Conservation (phyloP, 2,329 filamentous ascomycete genomes). For the Aspergillus latus region DNA sequence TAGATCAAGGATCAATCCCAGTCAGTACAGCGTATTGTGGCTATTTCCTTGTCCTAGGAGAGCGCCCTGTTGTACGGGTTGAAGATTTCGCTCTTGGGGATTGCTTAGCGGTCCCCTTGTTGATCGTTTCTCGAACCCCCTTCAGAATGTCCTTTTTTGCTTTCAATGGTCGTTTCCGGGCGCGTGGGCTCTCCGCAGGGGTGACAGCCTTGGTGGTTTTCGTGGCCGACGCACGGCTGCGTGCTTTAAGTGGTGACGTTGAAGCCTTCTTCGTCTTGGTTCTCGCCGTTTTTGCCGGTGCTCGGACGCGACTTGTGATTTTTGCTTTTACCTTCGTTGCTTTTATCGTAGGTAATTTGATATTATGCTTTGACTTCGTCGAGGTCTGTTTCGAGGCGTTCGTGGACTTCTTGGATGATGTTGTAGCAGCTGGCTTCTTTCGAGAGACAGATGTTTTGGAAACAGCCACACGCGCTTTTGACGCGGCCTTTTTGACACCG, state of each 20-base stretch:
- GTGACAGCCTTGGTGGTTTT: conserved; percentile 31
- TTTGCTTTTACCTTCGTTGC: conserved; percentile 29
- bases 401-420: conserved; percentile 16
- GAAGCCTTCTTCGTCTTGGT: conserved; percentile 19
- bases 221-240: conserved; percentile 30
- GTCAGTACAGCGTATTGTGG: neutral
- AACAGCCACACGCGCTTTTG: conserved; percentile 25
- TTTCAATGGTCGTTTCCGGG: conserved; percentile 17
- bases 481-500: conserved; percentile 33
- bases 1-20: neutral
- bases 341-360: conserved; percentile 33
- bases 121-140: conserved; percentile 9
- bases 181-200: conserved; percentile 23
- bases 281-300: conserved; percentile 17
- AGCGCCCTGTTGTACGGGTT: conserved; percentile 1
- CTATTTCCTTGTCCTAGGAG: conserved; percentile 5
- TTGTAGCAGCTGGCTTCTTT: conserved; percentile 19
- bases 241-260: conserved; percentile 24
- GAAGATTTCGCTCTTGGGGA: conserved; percentile 2
- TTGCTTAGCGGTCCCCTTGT: conserved; percentile 6
- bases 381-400: conserved; percentile 19
- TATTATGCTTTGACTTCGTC: conserved; percentile 17
- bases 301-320: conserved; percentile 22
- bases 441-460: conserved; percentile 22
- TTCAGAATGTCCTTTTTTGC: conserved; percentile 17